Evolutionary conservation across 129 eudicot species (phyloP), one percentile per base, ranked within the genome.

Genomic region (Escallonia herrerae): DNA sequence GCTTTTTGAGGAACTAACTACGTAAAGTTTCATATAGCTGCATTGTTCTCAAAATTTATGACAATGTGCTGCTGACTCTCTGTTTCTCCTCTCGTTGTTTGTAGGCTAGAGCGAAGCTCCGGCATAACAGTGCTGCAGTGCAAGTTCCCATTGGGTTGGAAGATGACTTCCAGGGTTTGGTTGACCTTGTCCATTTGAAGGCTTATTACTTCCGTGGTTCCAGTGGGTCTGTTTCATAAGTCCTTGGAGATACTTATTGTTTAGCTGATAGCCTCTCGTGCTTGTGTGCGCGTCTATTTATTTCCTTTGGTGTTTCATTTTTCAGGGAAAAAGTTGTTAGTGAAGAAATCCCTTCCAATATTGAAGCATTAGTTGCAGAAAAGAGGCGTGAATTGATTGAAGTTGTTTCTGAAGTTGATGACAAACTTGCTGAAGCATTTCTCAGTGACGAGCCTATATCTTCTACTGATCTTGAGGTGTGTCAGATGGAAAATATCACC

Each of bases 131-230:
- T 82, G 99, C 99, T 64, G 99, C 99, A 47, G 88, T 94, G 63
- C 99, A 94, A 77, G 86, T 94, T 41, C 99, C 99, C 45, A 89
- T 94, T 66, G 99, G 99, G 52, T 68, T 94, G 77, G 99, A 94
- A 77, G 99, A 89, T 63, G 87, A 94, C 61, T 84, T 94, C 65
- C 77, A 86, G 77, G 99, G 97, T 66, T 95, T 94, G 56, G 77
- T 94, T 70, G 99, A 94, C 77, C 88, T 89, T 62, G 99, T 94
- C 81, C 79, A 89, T 33, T 60, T 73, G 74, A 94, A 89, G 74
- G 99, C 99, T 60, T 79, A 81, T 72, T 94, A 73, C 72, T 94
- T 86, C 54, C 96, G 63, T 58, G 99, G 99, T 59, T 84, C 99
- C 63, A 94, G 81, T 68, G 99, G 99, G 99, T 88, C 56, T 65